Percentiles rank a stretch among this genome's conserved stretches.
Conservation (phyloP, 169 alveolate species). For the Plasmodium berghei region DNA sequence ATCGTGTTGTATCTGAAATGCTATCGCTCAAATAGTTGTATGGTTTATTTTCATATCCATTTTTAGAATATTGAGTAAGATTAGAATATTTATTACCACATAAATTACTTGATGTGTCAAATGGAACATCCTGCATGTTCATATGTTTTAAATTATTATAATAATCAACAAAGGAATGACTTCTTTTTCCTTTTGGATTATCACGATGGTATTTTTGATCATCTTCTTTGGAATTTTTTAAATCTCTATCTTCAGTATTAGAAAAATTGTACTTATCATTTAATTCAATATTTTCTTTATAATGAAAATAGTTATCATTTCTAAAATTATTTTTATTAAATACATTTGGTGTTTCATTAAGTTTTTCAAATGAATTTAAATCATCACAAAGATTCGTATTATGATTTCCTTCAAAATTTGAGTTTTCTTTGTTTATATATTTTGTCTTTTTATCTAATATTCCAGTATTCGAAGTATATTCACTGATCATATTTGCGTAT, state of each 20-base stretch:
- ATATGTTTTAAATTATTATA: neutral
- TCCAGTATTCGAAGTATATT: slow-evolving; percentile 11
- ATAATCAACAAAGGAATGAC: neutral
- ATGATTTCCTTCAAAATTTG: neutral
- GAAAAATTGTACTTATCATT: neutral
- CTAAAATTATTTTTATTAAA: slow-evolving; percentile 29
- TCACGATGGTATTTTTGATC: neutral
- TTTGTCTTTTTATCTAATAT: neutral
- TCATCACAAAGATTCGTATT: slow-evolving; percentile 19
- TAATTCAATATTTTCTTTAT: slow-evolving; percentile 1
- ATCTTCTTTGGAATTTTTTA: neutral
- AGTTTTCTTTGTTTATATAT: slow-evolving; percentile 9
- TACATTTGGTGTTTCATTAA: slow-evolving; percentile 42
- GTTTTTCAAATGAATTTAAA: slow-evolving; percentile 6
- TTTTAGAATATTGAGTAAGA: no score
- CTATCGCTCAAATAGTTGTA: no score
- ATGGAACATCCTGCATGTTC: no score
- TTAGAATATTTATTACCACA: no score
- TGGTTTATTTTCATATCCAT: no score
- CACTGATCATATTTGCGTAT: slow-evolving; percentile 27
- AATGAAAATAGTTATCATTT: neutral
- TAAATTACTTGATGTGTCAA: no score
- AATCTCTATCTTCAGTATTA: neutral
- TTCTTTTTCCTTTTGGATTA: neutral
- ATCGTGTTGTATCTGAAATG: no score